Percentiles rank a stretch among this genome's conserved stretches.
Conservation (phyloP, 192 early-diverging fungal species). For the Mortierella antarctica region DNA sequence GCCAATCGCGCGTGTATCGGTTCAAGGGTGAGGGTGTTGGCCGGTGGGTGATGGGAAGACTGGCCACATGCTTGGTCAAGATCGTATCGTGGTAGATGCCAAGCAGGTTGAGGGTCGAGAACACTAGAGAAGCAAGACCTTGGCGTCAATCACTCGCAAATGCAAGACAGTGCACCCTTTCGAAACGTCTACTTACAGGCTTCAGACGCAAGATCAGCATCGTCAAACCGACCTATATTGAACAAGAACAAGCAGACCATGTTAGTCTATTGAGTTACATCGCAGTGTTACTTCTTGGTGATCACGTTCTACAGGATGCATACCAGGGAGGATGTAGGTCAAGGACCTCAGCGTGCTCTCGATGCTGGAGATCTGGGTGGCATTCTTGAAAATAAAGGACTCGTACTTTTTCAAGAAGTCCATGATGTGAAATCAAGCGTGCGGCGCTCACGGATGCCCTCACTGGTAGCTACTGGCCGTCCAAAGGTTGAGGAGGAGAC, state of each 20-base stretch:
- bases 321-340: slow-evolving; percentile 92
- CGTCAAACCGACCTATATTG: slow-evolving; percentile 84
- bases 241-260: not conserved
- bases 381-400: slow-evolving; percentile 86
- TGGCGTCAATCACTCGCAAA: not conserved
- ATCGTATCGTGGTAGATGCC: slow-evolving; percentile 91
- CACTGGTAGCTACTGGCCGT: no score
- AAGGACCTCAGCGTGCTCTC: slow-evolving; percentile 88
- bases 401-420: slow-evolving; percentile 80
- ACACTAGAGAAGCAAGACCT: slow-evolving; percentile 61
- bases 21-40: slow-evolving; percentile 67
- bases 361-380: slow-evolving; percentile 86
- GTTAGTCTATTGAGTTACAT: not conserved
- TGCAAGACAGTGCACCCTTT: not conserved
- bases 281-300: no score
- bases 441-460: no score
- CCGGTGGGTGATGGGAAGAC: slow-evolving; percentile 50
- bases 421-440: slow-evolving; percentile 35
- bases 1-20: slow-evolving; percentile 78
- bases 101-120: slow-evolving; percentile 81
- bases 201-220: slow-evolving; percentile 93
- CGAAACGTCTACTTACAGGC: slow-evolving; percentile 59
- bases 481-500: no score
- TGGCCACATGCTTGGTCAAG: slow-evolving; percentile 60
- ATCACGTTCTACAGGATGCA: not conserved